Conservation (phyloP, 345 rosid genomes). For the Eucalyptus camaldulensis region DNA sequence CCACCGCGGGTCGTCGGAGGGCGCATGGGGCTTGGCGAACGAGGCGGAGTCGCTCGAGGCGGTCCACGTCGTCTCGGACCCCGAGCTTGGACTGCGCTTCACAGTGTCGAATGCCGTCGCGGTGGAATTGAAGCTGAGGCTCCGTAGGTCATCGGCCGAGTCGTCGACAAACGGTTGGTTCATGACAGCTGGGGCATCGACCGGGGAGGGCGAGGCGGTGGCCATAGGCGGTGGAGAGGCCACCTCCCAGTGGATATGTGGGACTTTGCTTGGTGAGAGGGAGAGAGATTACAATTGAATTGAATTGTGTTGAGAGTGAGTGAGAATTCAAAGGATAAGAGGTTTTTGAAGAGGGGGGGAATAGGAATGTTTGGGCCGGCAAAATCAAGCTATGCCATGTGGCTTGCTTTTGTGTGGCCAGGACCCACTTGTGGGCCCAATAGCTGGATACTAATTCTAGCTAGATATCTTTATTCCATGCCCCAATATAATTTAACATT, state of each 20-base stretch:
- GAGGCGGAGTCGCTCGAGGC: constrained; percentile 6
- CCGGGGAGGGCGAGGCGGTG: not conserved
- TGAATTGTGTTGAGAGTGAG: not conserved
- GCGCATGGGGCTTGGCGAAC: constrained; percentile 20
- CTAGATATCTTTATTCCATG: not conserved
- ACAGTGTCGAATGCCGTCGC: constrained; percentile 1
- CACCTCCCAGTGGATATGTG: not conserved
- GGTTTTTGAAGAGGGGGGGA: not conserved
- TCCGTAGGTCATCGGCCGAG: constrained; percentile 17
- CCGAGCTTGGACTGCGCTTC: constrained; percentile 27
- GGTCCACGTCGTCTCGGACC: constrained; percentile 12
- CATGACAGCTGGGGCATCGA: not conserved
- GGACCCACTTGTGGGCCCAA: constrained; percentile 4
- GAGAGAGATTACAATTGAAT: not conserved
- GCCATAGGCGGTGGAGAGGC: not conserved
- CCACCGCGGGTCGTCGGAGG: constrained; percentile 45
- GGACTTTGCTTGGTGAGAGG: not conserved
- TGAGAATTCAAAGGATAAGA: not conserved
- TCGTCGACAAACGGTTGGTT: constrained; percentile 14
- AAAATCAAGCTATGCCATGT: constrained; percentile 16
- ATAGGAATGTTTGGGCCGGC: constrained; percentile 17
- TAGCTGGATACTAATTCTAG: not conserved
- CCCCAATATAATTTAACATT: not conserved
- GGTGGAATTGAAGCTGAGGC: constrained; percentile 27
- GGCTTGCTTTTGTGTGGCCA: not conserved